Percentiles rank a stretch among this genome's conserved stretches.
Evolutionary conservation across 257 asterid genomes (phyloP).

Genomic region (Phtheirospermum japonicum): DNA sequence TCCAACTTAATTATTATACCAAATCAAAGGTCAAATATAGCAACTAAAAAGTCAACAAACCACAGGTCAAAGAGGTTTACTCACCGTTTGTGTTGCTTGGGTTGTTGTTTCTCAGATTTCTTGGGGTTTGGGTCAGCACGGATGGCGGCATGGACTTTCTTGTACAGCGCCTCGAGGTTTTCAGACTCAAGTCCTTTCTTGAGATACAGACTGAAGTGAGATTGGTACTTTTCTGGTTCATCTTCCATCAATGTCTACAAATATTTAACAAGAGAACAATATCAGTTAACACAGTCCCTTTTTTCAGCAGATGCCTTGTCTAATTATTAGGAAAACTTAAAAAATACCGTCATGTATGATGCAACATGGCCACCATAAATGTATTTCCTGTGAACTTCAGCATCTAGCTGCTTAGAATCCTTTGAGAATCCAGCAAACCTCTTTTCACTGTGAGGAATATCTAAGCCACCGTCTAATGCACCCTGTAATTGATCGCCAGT

Average conservation of each 20-base stretch:
- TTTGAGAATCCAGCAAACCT: slow-evolving; percentile 75
- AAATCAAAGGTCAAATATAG: no score
- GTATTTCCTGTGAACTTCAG: slow-evolving; percentile 68
- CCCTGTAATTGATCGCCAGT: slow-evolving; percentile 43
- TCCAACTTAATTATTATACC: no score
- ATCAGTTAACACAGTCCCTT: no score
- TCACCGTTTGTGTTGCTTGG: slow-evolving; percentile 52
- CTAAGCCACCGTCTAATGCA: slow-evolving; percentile 76
- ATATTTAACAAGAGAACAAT: no score
- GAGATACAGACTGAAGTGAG: slow-evolving; percentile 38
- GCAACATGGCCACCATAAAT: slow-evolving; percentile 74
- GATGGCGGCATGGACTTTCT: slow-evolving; percentile 49
- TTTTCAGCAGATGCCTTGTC: background rate
- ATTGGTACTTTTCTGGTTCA: slow-evolving; percentile 49
- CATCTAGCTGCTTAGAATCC: slow-evolving; percentile 62
- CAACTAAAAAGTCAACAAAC: no score
- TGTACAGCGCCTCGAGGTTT: slow-evolving; percentile 43
- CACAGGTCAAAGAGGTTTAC: background rate
- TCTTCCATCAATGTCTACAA: slow-evolving; percentile 44
- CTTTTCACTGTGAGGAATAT: slow-evolving; percentile 80
- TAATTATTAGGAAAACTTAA: background rate
- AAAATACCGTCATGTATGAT: slow-evolving; percentile 55
- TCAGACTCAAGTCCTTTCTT: slow-evolving; percentile 42
- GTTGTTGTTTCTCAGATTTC: slow-evolving; percentile 41
- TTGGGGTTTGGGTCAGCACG: slow-evolving; percentile 40